Evolutionary conservation across 208 protist species (phyloP).

Genomic region (Leishmania aethiopica): DNA sequence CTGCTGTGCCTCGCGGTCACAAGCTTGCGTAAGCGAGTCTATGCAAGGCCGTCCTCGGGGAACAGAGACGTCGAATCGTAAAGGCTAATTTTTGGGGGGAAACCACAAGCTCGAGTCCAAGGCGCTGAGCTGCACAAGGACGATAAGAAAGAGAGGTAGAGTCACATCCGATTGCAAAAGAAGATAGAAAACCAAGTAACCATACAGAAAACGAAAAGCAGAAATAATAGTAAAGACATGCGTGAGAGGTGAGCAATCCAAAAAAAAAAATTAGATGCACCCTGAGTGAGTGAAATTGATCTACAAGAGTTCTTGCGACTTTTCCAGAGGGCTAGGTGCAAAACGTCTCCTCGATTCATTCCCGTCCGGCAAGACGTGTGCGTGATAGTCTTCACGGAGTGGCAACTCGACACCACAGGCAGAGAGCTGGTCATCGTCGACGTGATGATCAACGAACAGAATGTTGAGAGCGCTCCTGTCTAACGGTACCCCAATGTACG

Average conservation of each 20-base stretch:
- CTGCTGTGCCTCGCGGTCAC: not conserved
- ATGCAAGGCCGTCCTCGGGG: too few species aligned
- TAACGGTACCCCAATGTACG: not conserved
- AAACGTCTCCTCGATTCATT: constrained; percentile 16
- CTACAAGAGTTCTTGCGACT: not conserved
- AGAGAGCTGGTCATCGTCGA: constrained; percentile 22
- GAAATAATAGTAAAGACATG: not conserved
- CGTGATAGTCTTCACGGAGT: constrained; percentile 9
- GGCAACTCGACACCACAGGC: constrained; percentile 5
- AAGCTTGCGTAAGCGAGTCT: not conserved
- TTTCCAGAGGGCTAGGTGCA: constrained; percentile 9
- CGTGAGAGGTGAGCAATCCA: not conserved
- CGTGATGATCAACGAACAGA: constrained; percentile 29
- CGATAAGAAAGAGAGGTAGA: not conserved
- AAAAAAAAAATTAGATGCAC: not conserved
- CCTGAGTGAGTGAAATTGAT: not conserved
- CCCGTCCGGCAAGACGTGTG: constrained; percentile 8
- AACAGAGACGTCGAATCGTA: not conserved
- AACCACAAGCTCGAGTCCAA: not conserved
- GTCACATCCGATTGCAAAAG: not conserved
- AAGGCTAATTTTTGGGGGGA: not conserved
- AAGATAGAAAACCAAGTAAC: not conserved
- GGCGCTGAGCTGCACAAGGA: too few species aligned
- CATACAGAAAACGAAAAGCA: not conserved
- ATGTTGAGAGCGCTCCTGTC: constrained; percentile 6